Conservation (phyloP, 257 asterid genomes). For the Jaltomata sinuosa region DNA sequence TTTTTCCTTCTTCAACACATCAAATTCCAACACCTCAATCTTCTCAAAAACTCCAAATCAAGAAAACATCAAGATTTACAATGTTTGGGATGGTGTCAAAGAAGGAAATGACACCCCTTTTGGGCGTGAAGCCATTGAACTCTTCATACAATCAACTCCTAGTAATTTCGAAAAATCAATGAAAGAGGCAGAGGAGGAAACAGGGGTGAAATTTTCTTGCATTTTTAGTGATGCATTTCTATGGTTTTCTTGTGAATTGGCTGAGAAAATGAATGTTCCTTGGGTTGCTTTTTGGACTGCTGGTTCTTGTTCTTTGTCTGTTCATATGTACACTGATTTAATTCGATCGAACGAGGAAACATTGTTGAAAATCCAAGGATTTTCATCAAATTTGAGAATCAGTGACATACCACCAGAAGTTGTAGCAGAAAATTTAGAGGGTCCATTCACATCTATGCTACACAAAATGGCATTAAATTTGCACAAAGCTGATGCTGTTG, state of each 20-base stretch:
- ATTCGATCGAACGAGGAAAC: slow-evolving; percentile 17
- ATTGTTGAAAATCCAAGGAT: slow-evolving; percentile 43
- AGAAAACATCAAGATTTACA: slow-evolving; percentile 21
- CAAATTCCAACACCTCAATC: slow-evolving; percentile 23
- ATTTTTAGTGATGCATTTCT: slow-evolving; percentile 54
- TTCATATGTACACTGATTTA: slow-evolving; percentile 42
- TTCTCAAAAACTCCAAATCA: neutral
- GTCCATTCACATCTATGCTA: slow-evolving; percentile 37
- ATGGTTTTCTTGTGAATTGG: slow-evolving; percentile 51
- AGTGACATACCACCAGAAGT: slow-evolving; percentile 57
- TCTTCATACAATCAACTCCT: slow-evolving; percentile 45
- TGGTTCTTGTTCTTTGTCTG: slow-evolving; percentile 41
- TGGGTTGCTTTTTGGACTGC: slow-evolving; percentile 74
- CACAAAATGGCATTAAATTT: slow-evolving; percentile 47
- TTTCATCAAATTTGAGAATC: slow-evolving; percentile 14
- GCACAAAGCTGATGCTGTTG: slow-evolving; percentile 34
- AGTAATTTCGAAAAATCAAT: slow-evolving; percentile 35
- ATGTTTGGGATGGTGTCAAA: slow-evolving; percentile 50
- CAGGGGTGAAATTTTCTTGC: slow-evolving; percentile 37
- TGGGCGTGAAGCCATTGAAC: slow-evolving; percentile 31
- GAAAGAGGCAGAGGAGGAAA: slow-evolving; percentile 31
- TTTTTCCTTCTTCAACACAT: slow-evolving; percentile 51
- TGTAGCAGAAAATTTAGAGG: slow-evolving; percentile 18
- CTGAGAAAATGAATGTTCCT: slow-evolving; percentile 40
- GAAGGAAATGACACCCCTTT: slow-evolving; percentile 22